Base-by-base conservation (phyloP, 2,329 filamentous ascomycete genomes). In the Mycogone perniciosa region DNA sequence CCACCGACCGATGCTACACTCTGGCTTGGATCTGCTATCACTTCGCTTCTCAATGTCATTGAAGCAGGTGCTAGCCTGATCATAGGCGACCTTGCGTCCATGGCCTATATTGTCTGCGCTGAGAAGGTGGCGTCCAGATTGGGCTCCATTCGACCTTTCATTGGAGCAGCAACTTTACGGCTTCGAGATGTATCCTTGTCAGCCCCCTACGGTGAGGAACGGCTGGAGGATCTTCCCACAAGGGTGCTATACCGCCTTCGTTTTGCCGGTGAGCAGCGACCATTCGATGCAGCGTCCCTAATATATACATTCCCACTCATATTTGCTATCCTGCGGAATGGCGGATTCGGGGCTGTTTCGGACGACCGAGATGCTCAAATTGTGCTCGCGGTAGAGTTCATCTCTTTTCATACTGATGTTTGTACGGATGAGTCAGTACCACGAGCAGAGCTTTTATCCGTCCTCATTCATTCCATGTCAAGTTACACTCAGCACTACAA, bases 401-500 rank as follows among this genome's bases (percentile, higher is more conserved):
- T 99, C 7, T 83, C 89, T 1, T 95, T 92, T 69, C 93, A 99
- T 65, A 91, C 91, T 1, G 83, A 86, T 61, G 80, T 85, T 30
- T 95, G 85, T 64, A 77, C 81, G 31, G 87, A 96, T 60, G 75
- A 80, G 46, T 80, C 84, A 31, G 78, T 96, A 29, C 90, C 92
- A 31, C 84, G 93, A 7, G 77, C 80, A 46, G 81, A 90, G 52
- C 76, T 96, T 35, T 68, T 97, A 4, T 74, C 80, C 2, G 76
- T 80, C 4, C 74, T 99, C 35, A 84, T 96, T 51, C 76, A 75
- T 41, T 86, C 90, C 1, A 95, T 99, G 88, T 88, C 95, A 64
- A 80, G 73, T 54, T 96, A 95, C 66, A 86, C 84, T 41, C 90
- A 95, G 63, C 93, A 99, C 68, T 96, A 96, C 74, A 96, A 96